A percentile compares a stretch with the other conserved stretches of the same genome.
phyloP scores from a whole-genome alignment of 2,329 filamentous ascomycete genomes.

The Aspergillus fumigatiaffinis region DNA sequence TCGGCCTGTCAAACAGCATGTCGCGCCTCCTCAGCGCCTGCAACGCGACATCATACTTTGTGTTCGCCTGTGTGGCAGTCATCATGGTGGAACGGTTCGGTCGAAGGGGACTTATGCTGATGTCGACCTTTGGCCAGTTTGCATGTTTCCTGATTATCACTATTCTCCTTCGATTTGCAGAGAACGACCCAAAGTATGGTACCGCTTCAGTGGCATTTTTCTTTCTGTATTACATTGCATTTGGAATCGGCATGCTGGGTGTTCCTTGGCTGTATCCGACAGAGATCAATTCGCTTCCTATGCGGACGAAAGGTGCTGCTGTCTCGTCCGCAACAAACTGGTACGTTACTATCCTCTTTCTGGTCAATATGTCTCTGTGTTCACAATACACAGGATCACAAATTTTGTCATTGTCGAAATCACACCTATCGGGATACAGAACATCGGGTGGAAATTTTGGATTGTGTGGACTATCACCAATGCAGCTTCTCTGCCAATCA shows the following conservation, averaged over 20 bases:
- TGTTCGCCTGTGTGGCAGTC: slow-evolving; percentile 47
- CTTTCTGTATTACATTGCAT: slow-evolving; percentile 51
- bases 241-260: slow-evolving; percentile 44
- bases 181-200: not conserved
- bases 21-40: slow-evolving; percentile 55
- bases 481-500: slow-evolving; percentile 45
- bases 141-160: slow-evolving; percentile 52
- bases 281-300: slow-evolving; percentile 47
- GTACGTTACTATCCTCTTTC: slow-evolving; percentile 29
- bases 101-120: slow-evolving; percentile 56
- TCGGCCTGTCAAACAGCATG: slow-evolving; percentile 51
- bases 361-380: accelerated
- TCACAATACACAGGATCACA: slow-evolving; percentile 12
- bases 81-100: slow-evolving; percentile 51
- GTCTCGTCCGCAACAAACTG: slow-evolving; percentile 50
- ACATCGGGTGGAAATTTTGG: slow-evolving; percentile 41
- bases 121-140: slow-evolving; percentile 47
- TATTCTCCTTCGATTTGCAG: slow-evolving; percentile 44
- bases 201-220: slow-evolving; percentile 47
- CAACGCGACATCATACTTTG: slow-evolving; percentile 49
- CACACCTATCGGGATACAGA: slow-evolving; percentile 43
- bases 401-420: slow-evolving; percentile 40
- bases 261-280: slow-evolving; percentile 38
- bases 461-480: slow-evolving; percentile 47
- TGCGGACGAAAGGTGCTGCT: slow-evolving; percentile 47